Evolutionary conservation across 129 eudicot genomes (phyloP), one percentile per base, ranked within the genome.

Genomic region (Solidago caesia): DNA sequence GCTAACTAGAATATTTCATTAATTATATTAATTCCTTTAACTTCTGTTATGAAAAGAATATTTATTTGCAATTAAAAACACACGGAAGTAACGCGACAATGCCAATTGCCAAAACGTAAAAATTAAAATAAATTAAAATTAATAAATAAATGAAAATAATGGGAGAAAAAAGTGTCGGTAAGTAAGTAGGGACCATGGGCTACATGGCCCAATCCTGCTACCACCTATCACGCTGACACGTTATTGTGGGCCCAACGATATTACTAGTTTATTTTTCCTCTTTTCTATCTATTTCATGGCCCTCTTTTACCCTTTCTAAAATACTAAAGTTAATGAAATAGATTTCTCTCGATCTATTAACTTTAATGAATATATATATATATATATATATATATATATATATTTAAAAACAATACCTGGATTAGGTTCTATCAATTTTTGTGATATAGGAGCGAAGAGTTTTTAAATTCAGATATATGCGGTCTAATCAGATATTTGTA

Each of bases 141-240:
- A 33, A 33, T 33, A 33, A 33, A 33, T 33, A 33, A 33, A 33
- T 33, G 39, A 33, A 33, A 33, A 33, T 33, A 33, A 33, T 33
- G 3, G 39, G 2, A 33, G 2, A 44, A 60, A 53, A 4, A 62
- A 25, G 10, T 46, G 80, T 55, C 74, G 80, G 74, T 67, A 66
- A 64, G 45, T 16, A 26, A n/a, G 48, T 44, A 59, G 68, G 80
- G 13, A 21, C 65, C 73, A 57, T 0, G 0, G 11, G 46, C 51
- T 8, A 41, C 27, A 53, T 8, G 42, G n/a, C 64, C 46, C 29
- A 27, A 60, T 29, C 6, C 6, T 11, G 3, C 7, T 27, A 73
- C 77, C 68, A 57, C 41, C 21, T 11, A 73, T 73, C 47, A 73
- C 48, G 77, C 13, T 72, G 68, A 72, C 68, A 21, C 68, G 15